Evolutionary conservation across 2,329 filamentous ascomycete species (phyloP), one percentile per base, ranked within the genome.

Genomic region (Fusarium fujikuroi): DNA sequence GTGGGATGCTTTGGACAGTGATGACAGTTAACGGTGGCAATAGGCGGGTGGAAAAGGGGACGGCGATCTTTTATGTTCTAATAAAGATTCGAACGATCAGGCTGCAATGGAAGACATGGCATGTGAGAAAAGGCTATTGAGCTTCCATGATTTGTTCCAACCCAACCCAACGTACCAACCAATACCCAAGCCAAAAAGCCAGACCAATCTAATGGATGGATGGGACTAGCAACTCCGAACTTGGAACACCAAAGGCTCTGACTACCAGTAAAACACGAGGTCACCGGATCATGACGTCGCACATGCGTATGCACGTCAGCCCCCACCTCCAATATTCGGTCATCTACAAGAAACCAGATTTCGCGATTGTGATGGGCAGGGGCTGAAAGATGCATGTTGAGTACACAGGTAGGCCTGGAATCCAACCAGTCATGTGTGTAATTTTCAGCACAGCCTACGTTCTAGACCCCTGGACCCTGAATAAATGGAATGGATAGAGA

Each of bases 281-380:
- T 74, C 73, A 65, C 50, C 54, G 30, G 64, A 46, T 63, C 70
- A 76, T 76, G 75, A 76, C 75, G 75, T 76, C 73, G 70, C 70
- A 71, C 70, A 75, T 75, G 75, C 70, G 63, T 63, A 73, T 76
- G 75, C 75, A 73, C 72, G 70, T 75, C 75, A 76, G 72, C 72
- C 71, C 69, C 71, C 73, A 46, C 69, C 63, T 52, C 58, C 49
- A 47, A 36, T 19, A 40, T 44, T 56, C 54, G 19, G 52, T 49
- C 44, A 52, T 57, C 42, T 36, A 54, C 60, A 72, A 75, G 69
- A 76, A 76, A 74, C 75, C 71, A 76, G 75, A 75, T 74, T 76
- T 76, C 52, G 63, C 40, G 44, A 49, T 52, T 50, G 30, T 54
- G 43, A 52, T 46, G 25, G 60, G 49, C 64, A 72, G 70, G 70